A percentile compares a stretch with the other conserved stretches of the same genome.
Evolutionary conservation across 140 eudicot genomes (phyloP).

Genomic region (Senecio squalidus): DNA sequence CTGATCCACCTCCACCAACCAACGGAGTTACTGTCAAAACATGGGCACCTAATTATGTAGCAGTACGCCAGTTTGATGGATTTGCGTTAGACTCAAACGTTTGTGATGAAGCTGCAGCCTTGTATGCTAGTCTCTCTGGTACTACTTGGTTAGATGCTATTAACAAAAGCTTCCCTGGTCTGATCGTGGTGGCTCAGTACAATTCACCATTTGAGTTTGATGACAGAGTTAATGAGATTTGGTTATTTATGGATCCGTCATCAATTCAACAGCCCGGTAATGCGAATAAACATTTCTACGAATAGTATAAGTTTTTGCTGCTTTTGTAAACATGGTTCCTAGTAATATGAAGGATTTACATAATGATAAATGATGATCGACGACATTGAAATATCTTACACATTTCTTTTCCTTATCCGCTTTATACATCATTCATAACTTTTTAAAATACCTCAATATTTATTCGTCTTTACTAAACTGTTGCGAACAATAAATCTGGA

Average conservation of each 20-base stretch:
- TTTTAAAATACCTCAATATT: too few relatives aligned
- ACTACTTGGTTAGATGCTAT: conserved; percentile 62
- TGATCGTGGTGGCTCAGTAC: conserved; percentile 70
- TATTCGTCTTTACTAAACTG: too few relatives aligned
- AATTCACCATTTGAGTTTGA: conserved; percentile 90
- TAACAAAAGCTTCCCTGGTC: conserved; percentile 47
- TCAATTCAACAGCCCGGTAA: too few relatives aligned
- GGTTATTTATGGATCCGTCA: conserved; percentile 54
- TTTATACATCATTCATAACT: too few relatives aligned
- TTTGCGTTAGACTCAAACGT: conserved; percentile 50
- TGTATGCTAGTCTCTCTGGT: conserved; percentile 54
- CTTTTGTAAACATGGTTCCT: too few relatives aligned
- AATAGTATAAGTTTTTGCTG: too few relatives aligned
- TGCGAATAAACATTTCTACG: too few relatives aligned
- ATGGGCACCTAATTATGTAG: conserved; percentile 65
- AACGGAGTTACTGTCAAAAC: conserved; percentile 62
- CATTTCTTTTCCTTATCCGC: too few relatives aligned
- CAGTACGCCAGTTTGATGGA: conserved; percentile 83
- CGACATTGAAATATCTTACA: too few relatives aligned
- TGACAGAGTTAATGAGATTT: conserved; percentile 84
- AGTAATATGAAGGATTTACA: too few relatives aligned
- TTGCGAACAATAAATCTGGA: too few relatives aligned
- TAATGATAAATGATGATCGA: too few relatives aligned
- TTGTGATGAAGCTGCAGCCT: conserved; percentile 74
- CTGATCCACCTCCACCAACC: conserved; percentile 72